Conservation (phyloP, 2,329 filamentous ascomycete species). For the Monosporascus sp. region DNA sequence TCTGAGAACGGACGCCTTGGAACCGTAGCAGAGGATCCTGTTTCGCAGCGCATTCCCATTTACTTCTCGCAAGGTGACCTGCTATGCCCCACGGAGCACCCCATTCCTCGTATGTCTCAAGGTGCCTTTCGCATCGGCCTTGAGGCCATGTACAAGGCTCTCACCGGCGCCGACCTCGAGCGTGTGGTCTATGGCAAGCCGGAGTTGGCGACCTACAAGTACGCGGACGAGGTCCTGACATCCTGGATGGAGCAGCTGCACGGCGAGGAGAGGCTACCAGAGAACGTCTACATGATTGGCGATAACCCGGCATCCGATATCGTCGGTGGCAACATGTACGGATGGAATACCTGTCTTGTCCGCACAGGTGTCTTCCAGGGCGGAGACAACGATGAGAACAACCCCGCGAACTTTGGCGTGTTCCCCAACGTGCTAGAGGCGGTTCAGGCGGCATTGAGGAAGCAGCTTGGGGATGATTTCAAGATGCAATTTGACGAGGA, state of each 20-base stretch:
- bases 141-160: constrained; percentile 67
- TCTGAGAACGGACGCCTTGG: constrained; percentile 61
- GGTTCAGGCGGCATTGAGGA: constrained; percentile 60
- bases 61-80: constrained; percentile 52
- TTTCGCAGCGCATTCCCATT: constrained; percentile 63
- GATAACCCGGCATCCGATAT: constrained; percentile 73
- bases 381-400: constrained; percentile 69
- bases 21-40: constrained; percentile 61
- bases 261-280: constrained; percentile 62
- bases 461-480: constrained; percentile 70
- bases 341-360: constrained; percentile 76
- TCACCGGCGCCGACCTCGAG: constrained; percentile 66
- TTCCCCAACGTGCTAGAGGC: constrained; percentile 70
- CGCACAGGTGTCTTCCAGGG: constrained; percentile 76
- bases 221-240: constrained; percentile 67
- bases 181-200: constrained; percentile 74
- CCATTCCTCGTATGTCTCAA: constrained; percentile 64
- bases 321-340: constrained; percentile 73
- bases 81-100: constrained; percentile 59
- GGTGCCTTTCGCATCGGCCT: constrained; percentile 71
- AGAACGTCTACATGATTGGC: constrained; percentile 72
- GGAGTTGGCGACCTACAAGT: constrained; percentile 71
- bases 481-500: constrained; percentile 64
- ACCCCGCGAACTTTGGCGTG: constrained; percentile 72
- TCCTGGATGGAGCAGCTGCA: constrained; percentile 74